Percentiles rank a stretch among this genome's conserved stretches.
Evolutionary conservation across 2,329 filamentous ascomycete genomes (phyloP).

Genomic region (Epichloe uncinata): DNA sequence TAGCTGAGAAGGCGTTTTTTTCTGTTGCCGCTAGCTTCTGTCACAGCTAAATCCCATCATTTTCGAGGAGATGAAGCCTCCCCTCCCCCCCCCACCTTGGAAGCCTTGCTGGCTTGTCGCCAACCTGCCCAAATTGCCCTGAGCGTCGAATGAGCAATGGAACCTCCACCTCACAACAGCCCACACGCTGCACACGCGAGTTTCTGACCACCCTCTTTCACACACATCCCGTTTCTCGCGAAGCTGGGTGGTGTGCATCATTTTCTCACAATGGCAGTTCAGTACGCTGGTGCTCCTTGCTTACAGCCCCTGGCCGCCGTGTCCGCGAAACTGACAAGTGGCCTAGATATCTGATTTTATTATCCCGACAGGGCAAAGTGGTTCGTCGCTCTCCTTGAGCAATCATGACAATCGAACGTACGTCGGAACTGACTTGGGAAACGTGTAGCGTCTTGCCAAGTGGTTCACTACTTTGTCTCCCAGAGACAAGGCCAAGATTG

Average conservation of each 20-base stretch:
- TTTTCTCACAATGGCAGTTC: conserved; percentile 28
- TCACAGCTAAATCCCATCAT: no score
- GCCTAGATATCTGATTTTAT: conserved; percentile 83
- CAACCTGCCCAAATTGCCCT: conserved; percentile 12
- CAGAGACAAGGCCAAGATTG: conserved; percentile 98
- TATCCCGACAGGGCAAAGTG: conserved; percentile 98
- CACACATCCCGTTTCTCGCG: conserved; percentile 5
- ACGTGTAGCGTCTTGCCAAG: conserved; percentile 76
- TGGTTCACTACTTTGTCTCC: conserved; percentile 98
- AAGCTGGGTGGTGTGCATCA: conserved; percentile 10
- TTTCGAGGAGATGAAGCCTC: no score
- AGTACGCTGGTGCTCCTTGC: conserved; percentile 20
- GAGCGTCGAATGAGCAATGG: not conserved
- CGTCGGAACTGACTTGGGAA: conserved; percentile 4
- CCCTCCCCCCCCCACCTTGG: no score
- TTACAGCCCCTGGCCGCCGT: conserved; percentile 1
- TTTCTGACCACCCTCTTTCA: not conserved
- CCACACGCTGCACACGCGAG: not conserved
- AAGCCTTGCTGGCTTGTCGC: conserved; percentile 11
- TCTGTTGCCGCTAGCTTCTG: no score
- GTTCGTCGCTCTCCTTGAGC: conserved; percentile 43
- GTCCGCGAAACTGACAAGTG: conserved; percentile 11
- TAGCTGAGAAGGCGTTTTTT: no score
- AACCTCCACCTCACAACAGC: conserved; percentile 4
- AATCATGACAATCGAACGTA: not conserved